Base-by-base conservation (phyloP, 768 basidiomycete genomes). In the Lactifluus piperatus region DNA sequence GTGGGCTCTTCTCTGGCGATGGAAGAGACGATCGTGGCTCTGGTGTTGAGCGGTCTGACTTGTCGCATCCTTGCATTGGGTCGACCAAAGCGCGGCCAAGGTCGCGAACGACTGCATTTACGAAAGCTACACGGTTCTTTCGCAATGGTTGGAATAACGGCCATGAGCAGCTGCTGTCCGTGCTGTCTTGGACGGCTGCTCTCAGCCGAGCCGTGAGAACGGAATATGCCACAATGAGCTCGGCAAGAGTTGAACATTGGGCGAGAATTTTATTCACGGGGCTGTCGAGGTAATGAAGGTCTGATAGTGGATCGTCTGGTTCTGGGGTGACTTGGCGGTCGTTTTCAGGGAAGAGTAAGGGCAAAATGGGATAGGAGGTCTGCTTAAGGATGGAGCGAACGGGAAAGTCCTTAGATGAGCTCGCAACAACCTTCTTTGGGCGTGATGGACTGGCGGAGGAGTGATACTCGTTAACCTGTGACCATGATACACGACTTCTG, bases 251-350 rank as follows among this genome's bases (percentile, higher is more conserved):
- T 14, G 79, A 71, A 43, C 77, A 73, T 1, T 70, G 64, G 11
- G 77, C 73, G 26, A 87, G 70, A 54, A 92, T 84, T 50, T 75
- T 78, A 3, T 77, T 70, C 3, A 92, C 78, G 3, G 89, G 84
- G 27, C 77, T 73, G n/a, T 77, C 76, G 30, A 92, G 79, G 68
- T 89, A 92, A 20, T 71, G 70, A 13, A 83, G 71, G 65, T 89
- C 76, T 7, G 75, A 75, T 18, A 89, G 76, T 11, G 88, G 86
- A 65, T 84, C 81, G 2, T 72, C 71, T 2, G 91, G 90, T 65
- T 89, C 89, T n/a, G 90, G 91, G 0, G 90, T 91, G 14, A 76
- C 71, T 57, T 88, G 83, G 56, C 88, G 80, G 52, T 72, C 70
- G 26, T 71, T 72, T 50, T 77, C 74, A 4, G 47, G 29, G n/a